Evolutionary conservation across 768 basidiomycete genomes (phyloP).

Genomic region (Phanerochaete carnosa): DNA sequence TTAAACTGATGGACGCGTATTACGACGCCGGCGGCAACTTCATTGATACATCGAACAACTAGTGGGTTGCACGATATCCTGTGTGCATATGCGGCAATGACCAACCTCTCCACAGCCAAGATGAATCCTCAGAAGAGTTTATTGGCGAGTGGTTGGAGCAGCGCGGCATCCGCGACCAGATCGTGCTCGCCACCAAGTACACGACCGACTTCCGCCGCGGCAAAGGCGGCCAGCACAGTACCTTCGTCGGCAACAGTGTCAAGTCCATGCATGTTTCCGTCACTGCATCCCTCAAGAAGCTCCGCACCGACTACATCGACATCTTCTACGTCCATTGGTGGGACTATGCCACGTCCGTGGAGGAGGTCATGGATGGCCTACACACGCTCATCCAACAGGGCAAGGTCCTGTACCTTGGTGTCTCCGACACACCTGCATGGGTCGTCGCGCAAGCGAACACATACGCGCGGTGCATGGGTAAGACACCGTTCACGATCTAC

Average conservation of each 20-base stretch:
- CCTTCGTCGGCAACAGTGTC: conserved; percentile 39
- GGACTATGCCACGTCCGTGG: conserved; percentile 48
- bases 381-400: conserved; percentile 45
- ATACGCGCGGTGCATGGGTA: conserved; percentile 31
- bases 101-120: conserved; percentile 18
- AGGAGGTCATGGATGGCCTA: conserved; percentile 50
- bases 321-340: conserved; percentile 52
- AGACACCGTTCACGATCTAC: conserved; percentile 39
- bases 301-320: conserved; percentile 55
- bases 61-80: conserved; percentile 28
- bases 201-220: conserved; percentile 16
- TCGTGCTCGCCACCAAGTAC: conserved; percentile 26
- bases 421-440: conserved; percentile 31
- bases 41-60: conserved; percentile 37
- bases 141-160: conserved; percentile 38
- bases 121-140: conserved; percentile 31
- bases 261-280: conserved; percentile 29
- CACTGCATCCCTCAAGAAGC: conserved; percentile 36
- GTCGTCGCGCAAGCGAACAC: conserved; percentile 32
- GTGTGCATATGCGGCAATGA: not conserved
- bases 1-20: conserved; percentile 38
- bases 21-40: conserved; percentile 13
- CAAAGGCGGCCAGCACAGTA: conserved; percentile 25
- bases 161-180: conserved; percentile 29
- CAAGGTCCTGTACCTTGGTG: conserved; percentile 35